A percentile compares a stretch with the other conserved stretches of the same genome.
Conservation (phyloP, 2,329 filamentous ascomycete genomes). For the Aspergillus sp. region DNA sequence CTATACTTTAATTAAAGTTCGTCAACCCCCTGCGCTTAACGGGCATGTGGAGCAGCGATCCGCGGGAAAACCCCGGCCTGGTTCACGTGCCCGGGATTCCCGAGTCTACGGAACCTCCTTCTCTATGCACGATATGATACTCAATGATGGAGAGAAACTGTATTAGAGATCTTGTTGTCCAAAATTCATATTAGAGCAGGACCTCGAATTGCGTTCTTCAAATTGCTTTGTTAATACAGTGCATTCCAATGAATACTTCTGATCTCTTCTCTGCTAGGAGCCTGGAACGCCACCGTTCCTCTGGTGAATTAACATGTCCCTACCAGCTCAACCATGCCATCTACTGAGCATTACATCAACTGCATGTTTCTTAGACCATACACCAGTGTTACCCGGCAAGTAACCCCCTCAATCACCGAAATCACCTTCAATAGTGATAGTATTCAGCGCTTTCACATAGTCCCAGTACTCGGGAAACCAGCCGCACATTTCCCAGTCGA, state of each 20-base stretch:
- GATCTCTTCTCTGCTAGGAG: too few species aligned
- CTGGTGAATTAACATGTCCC: neutral
- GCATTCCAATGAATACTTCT: too few species aligned
- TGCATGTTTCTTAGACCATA: constrained; percentile 10
- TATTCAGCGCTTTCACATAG: constrained; percentile 7
- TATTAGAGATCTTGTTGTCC: neutral
- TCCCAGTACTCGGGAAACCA: constrained; percentile 8
- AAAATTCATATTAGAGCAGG: too few species aligned
- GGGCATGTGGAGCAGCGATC: neutral
- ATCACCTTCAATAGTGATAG: constrained; percentile 4
- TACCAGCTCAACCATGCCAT: constrained; percentile 5
- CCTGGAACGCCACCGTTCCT: neutral
- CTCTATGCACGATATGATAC: neutral
- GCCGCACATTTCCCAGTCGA: constrained; percentile 9
- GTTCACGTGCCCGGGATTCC: neutral
- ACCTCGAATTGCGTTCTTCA: too few species aligned
- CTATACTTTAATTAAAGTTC: too few species aligned
- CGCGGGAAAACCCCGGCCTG: neutral
- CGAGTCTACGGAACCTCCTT: neutral
- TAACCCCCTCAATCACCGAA: constrained; percentile 10
- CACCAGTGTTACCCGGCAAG: constrained; percentile 7
- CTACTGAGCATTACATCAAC: constrained; percentile 9
- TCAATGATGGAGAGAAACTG: too few species aligned
- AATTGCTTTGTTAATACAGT: too few species aligned
- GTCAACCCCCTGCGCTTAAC: neutral